Conservation (phyloP, 768 basidiomycete genomes). For the Chiua virens region DNA sequence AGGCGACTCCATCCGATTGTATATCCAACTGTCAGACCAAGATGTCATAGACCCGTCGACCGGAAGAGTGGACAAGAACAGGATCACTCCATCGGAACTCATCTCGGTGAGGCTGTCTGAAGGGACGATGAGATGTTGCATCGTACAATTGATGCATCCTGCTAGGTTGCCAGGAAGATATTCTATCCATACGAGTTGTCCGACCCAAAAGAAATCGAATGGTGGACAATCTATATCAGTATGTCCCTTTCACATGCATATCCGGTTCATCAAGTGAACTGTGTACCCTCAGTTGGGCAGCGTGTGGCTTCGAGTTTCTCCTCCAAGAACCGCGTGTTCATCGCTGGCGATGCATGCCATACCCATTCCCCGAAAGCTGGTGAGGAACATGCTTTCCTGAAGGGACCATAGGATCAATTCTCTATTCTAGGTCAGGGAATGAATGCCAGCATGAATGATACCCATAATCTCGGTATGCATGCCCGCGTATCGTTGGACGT, state of each 20-base stretch:
- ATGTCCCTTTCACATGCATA: slow-evolving; percentile 24
- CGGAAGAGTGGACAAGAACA: slow-evolving; percentile 54
- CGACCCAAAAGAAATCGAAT: slow-evolving; percentile 52
- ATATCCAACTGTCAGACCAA: slow-evolving; percentile 61
- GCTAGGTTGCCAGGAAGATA: slow-evolving; percentile 54
- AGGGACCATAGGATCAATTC: background rate
- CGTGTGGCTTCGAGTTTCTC: slow-evolving; percentile 67
- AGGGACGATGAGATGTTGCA: no score
- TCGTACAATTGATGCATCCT: background rate
- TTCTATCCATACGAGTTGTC: slow-evolving; percentile 56
- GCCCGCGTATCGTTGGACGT: slow-evolving; percentile 27
- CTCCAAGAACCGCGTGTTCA: slow-evolving; percentile 65
- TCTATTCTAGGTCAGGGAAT: slow-evolving; percentile 59
- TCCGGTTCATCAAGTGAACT: background rate
- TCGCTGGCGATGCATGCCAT: slow-evolving; percentile 75
- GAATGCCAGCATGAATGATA: slow-evolving; percentile 37
- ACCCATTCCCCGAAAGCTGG: slow-evolving; percentile 69
- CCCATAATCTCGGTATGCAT: slow-evolving; percentile 54
- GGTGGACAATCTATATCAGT: slow-evolving; percentile 78
- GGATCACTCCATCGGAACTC: slow-evolving; percentile 49
- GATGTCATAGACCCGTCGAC: slow-evolving; percentile 44
- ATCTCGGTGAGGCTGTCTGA: slow-evolving; percentile 42
- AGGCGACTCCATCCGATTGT: slow-evolving; percentile 64
- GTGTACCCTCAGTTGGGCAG: slow-evolving; percentile 68
- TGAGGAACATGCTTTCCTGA: slow-evolving; percentile 16